These are phyloP conservation scores for Malassezia caprae DNA, from an alignment of 1,284 basidiomycete species.

Conservation along the genomic window DNA sequence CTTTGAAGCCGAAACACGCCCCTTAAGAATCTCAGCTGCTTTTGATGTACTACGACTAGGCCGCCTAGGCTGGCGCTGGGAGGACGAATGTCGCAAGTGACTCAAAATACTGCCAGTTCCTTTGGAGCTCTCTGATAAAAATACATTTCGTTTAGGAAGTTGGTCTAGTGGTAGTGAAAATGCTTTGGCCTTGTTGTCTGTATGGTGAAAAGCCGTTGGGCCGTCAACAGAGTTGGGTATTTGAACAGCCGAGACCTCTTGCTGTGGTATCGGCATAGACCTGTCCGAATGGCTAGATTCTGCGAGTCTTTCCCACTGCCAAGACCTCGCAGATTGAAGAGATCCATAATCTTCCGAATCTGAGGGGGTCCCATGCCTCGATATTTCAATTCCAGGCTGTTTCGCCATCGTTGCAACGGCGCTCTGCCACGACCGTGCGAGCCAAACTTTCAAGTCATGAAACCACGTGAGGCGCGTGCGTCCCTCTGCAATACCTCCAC, in stretches of 20 bases:
- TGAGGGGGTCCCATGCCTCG: neutral
- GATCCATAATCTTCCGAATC: neutral
- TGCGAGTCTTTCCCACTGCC: neutral
- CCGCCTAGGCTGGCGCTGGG: neutral
- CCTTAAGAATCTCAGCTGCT: neutral
- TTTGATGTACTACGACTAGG: neutral
- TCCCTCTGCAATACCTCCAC: neutral
- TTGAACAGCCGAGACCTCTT: neutral
- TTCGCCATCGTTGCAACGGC: neutral
- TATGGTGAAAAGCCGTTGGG: neutral
- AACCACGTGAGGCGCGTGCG: neutral
- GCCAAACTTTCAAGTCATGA: neutral
- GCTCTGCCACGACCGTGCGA: neutral
- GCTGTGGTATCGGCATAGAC: neutral
- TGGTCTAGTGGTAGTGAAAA: neutral
- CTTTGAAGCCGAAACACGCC: neutral
- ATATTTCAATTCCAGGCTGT: neutral
- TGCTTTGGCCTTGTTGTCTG: neutral
- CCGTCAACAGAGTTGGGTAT: neutral
- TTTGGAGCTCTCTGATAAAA: neutral
- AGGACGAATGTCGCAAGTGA: constrained; percentile 1
- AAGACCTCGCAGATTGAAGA: neutral
- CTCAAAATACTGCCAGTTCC: neutral
- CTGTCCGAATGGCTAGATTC: neutral
- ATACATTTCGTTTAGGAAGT: neutral